These are phyloP conservation scores for Alectoria sarmentosa DNA, from an alignment of 495 filamentous ascomycete genomes.

Conservation along the genomic window DNA sequence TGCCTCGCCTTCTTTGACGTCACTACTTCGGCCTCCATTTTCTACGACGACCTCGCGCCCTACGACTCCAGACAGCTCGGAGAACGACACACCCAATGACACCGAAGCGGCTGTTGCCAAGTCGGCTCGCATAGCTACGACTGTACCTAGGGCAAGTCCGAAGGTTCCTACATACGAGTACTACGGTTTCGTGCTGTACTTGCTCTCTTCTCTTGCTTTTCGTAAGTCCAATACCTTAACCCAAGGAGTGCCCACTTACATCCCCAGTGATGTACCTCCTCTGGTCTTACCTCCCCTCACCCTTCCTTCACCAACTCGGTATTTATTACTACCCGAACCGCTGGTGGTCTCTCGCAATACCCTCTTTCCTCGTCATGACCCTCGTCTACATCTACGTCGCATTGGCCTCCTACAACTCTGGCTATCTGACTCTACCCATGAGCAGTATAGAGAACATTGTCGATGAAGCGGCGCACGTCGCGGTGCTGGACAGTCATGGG, in stretches of 20 bases:
- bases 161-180: slow-evolving; percentile 98
- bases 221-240: slow-evolving; percentile 31
- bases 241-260: not conserved
- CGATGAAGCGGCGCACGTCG: slow-evolving; percentile 80
- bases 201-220: slow-evolving; percentile 73
- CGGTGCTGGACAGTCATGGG: slow-evolving; percentile 68
- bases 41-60: slow-evolving; percentile 70
- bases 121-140: slow-evolving; percentile 56
- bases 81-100: slow-evolving; percentile 64
- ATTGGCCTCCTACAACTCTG: slow-evolving; percentile 83
- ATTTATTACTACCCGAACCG: slow-evolving; percentile 96
- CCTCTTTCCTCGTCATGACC: slow-evolving; percentile 79
- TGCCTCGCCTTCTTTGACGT: slow-evolving; percentile 91
- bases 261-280: slow-evolving; percentile 73
- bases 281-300: slow-evolving; percentile 89
- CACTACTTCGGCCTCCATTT: slow-evolving; percentile 73
- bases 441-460: slow-evolving; percentile 81
- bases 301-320: slow-evolving; percentile 84
- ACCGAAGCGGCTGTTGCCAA: slow-evolving; percentile 58
- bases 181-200: slow-evolving; percentile 95
- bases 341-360: slow-evolving; percentile 94
- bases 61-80: slow-evolving; percentile 84
- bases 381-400: slow-evolving; percentile 93
- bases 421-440: slow-evolving; percentile 76
- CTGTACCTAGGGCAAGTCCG: slow-evolving; percentile 79